Evolutionary conservation across 805 yeast genomes (phyloP), one percentile per base, ranked within the genome.

Genomic region (Saturnispora zaruensis): DNA sequence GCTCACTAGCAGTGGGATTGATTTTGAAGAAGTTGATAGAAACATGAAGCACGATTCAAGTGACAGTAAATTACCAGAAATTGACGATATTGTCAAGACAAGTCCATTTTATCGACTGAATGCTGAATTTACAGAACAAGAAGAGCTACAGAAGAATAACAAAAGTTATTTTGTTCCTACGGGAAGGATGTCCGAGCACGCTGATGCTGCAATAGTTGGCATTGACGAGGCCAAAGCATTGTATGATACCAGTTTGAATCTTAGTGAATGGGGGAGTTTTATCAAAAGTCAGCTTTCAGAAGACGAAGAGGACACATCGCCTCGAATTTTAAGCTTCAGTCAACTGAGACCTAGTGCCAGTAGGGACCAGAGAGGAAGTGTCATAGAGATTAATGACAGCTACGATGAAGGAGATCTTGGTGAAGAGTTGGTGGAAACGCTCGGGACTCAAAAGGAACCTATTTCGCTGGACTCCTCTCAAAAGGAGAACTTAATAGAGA

Each of bases 391-490:
- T 8, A 32, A 40, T 7, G 53, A 48, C 33, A 48, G 49, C 24
- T 38, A 37, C 41, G 53, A 21, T 1, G 48, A 50, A 21, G 55
- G 41, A 14, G 33, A n/a, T 3, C 40, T 14, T 3, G 45, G 32
- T 4, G 37, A 26, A 30, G 36, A 25, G 7, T 25, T 50, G 25
- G 44, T 33, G 41, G 30, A 16, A 30, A 37, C 18, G 18, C 16
- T 16, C 13, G 55, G 55, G 4, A 50, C 55, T 2, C 51, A 50
- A 26, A 32, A 47, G n/a, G 32, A 40, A 9, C 52, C 53, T 6
- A 51, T 51, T 28, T 50, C 48, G 21, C 2, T 51, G 5, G 49
- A 40, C 11, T 28, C 47, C 20, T 41, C 44, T 5, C 21, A n/a
- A 8, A 21, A 33, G n/a, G 45, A 26, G 3, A 23, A 40, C 36